Base-by-base conservation (phyloP, 495 filamentous ascomycete species). In the Podospora conica region DNA sequence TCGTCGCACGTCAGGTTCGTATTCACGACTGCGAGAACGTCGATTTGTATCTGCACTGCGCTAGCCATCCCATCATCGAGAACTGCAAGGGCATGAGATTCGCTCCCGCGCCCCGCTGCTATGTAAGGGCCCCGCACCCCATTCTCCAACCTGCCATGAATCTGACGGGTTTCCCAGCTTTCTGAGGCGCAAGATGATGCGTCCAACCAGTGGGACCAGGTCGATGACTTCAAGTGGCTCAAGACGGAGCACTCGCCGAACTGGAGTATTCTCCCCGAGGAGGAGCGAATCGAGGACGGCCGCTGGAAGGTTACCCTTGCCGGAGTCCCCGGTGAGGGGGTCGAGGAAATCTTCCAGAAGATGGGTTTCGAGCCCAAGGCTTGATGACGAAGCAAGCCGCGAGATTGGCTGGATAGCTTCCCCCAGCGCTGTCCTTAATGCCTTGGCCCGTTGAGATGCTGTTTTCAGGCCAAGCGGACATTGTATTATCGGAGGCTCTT, bases 141-240 rank as follows among this genome's bases (percentile, higher is more conserved):
- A 18, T 21, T 22, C 40, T 22, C 40, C 11, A 18, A 11, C 12
- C 5, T 2, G 57, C 25, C 11, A 58, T 33, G 18, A 56, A 53
- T 18, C 65, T 70, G 11, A 68, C 65, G 11, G n/a, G 3, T 12
- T 0, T 55, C 20, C 6, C 64, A 79, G 76, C 68, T 78, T 25
- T 70, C 69, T 18, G 76, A 80, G 20, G 66, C 70, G 31, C 65
- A 73, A 11, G 67, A 76, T 9, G 66, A 67, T 31, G 71, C 76
- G 40, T 71, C 70, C 64, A 93, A 95, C 75, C 81, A 88, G 65
- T 98, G 91, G 90, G 85, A 91, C 70, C 86, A 96, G 71, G 88
- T 98, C 15, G 91, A 97, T 71, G 95, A 98, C 71, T 98, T 98
- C 81, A 95, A 96, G 76, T 98, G 96, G 96, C 83, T 97, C 66